Base-by-base conservation (phyloP, 805 yeast genomes). In the Zygosaccharomyces pseudorouxii region DNA sequence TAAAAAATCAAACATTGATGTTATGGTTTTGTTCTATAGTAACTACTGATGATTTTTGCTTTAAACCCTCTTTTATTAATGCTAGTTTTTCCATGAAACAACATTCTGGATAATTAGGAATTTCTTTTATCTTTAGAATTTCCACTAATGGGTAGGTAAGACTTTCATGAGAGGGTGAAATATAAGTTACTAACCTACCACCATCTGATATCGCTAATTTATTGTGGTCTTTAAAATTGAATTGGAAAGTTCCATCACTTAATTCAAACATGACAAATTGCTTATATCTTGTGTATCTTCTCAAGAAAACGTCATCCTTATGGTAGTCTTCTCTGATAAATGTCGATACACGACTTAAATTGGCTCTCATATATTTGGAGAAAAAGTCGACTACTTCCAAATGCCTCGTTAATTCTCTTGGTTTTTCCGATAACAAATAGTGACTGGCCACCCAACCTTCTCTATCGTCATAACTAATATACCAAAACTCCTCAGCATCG, bases 151-250 rank as follows among this genome's bases (percentile, higher is more conserved):
- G 81, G 55, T 78, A 79, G 2, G 92, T 84, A 63, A 80, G 81
- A 47, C 86, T 82, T 48, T 79, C 79, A 61, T 88, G 80, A 49
- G 78, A 76, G 33, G 93, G 90, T 3, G 90, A 86, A 45, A 92
- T 82, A 58, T 89, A 89, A 23, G 95, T 86, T 16, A 92, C 76
- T 39, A 80, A 80, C 51, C 78, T 75, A 19, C 96, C 97, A 47
- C 79, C 74, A 56, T 83, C 83, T 38, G 90, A 84, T 35, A 92
- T 66, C 50, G 95, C 82, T 47, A 90, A 71, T 69, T 93, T 93
- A 69, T 86, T 90, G 63, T 93, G 99, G 69, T 93, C 98, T 65
- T 85, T 85, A 71, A 93, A 93, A 70, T 93, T 93, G 72, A 90
- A 90, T 68, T 93, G 99, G 68, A 86, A 81, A 37, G 89, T 83